Percentiles rank a stretch among this genome's conserved stretches.
phyloP scores from a whole-genome alignment of 441 rosid species.

The Gossypium gossypioides region DNA sequence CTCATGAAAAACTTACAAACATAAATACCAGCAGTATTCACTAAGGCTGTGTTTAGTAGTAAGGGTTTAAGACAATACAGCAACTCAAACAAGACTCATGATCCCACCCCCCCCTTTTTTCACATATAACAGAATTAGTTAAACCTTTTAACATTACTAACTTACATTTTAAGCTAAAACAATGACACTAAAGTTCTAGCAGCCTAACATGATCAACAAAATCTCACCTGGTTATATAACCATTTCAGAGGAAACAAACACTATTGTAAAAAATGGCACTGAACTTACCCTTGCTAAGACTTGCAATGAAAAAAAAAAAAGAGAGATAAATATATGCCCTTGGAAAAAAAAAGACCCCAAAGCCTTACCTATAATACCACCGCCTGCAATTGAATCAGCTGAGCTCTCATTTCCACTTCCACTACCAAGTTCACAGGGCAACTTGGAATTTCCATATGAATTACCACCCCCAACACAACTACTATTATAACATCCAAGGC shows the following conservation, averaged over 20 bases:
- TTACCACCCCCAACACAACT: constrained; percentile 66
- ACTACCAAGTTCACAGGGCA: constrained; percentile 99
- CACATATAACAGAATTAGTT: not conserved
- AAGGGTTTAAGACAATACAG: not conserved
- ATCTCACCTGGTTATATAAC: not conserved
- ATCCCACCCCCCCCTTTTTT: not conserved
- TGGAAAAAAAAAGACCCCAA: not conserved
- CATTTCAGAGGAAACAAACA: not conserved
- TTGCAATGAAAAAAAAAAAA: not conserved
- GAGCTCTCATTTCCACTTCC: constrained; percentile 87
- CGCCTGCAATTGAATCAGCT: constrained; percentile 69
- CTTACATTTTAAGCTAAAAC: not conserved
- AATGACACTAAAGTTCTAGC: not conserved
- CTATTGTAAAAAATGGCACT: not conserved
- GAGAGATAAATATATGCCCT: not conserved
- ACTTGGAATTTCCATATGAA: constrained; percentile 71
- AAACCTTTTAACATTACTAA: not conserved
- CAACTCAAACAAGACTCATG: not conserved
- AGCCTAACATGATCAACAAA: not conserved
- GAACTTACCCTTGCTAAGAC: not conserved
- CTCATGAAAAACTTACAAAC: constrained; percentile 16
- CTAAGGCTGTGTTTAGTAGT: not conserved
- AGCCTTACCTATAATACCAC: constrained; percentile 81
- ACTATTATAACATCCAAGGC: constrained; percentile 57
- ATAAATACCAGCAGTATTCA: not conserved